Base-by-base conservation (phyloP, 2,329 filamentous ascomycete genomes). In the Neofusicoccum sp. region DNA sequence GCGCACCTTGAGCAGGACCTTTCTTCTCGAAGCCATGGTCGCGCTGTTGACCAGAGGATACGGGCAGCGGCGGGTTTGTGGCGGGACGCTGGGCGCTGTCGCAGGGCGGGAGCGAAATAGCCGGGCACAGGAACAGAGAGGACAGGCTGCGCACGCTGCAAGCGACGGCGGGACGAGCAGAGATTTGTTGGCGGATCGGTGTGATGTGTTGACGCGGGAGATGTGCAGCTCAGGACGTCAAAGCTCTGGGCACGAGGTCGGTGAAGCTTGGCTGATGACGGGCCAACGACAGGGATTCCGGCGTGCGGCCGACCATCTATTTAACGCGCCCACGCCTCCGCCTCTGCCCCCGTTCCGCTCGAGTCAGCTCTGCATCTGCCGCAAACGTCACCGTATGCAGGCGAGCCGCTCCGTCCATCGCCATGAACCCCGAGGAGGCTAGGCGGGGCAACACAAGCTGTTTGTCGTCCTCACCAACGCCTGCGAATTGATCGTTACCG, bases 1-100 rank as follows among this genome's bases (percentile, higher is more conserved):
- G 12, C 73, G 67, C 82, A 93, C 90, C 89, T 95, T 95, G 75
- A 95, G 82, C 66, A 95, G 85, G 68, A 93, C 90, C 88, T 95
- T 95, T 89, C 93, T 95, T 76, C 88, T 84, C 70, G 89, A 89
- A 74, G 89, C 83, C 89, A 92, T 92, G 72, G 70, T 62, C 41
- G 61, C 26, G 34, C 12, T 51, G 60, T 62, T 44, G 44, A 56
- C 24, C 24, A n/a, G 48, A 16, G 40, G 48, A 20, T 54, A 30
- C 34, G 49, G 40, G 49, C 49, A 16, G 49, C 24, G 31, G 51
- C 16, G 51, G 12, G 24, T 36, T 31, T 43, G 49, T 34, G 43
- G 41, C 40, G 41, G 26, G 41, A n/a, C 24, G 43, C 31, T 14
- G 26, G 24, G 38, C 8, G 5, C 11, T 31, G 40, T 47, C 11